These are phyloP conservation scores for Saturnispora dispora DNA, from an alignment of 805 yeast species.

Conservation along the genomic window DNA sequence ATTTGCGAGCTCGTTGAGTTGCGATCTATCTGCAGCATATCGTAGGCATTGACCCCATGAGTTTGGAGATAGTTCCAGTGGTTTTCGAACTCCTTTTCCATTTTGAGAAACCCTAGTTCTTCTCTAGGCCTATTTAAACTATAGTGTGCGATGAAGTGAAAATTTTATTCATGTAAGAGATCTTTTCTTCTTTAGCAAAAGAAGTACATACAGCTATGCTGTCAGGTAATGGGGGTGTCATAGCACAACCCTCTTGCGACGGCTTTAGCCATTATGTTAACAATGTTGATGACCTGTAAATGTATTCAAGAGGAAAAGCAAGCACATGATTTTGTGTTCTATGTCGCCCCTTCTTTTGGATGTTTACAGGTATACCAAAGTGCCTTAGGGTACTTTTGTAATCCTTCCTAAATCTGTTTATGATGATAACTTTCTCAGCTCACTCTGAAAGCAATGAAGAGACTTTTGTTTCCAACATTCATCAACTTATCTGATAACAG, in stretches of 20 bases:
- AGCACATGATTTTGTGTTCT: neutral
- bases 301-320: neutral
- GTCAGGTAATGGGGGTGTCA: no score
- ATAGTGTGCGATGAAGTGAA: neutral
- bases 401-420: slow-evolving; percentile 17
- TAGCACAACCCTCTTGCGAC: no score
- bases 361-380: neutral
- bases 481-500: slow-evolving; percentile 29
- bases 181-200: neutral
- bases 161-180: neutral
- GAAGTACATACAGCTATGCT: neutral
- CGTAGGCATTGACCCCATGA: slow-evolving; percentile 10
- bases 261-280: no score
- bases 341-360: neutral
- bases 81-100: neutral
- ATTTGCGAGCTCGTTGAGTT: slow-evolving; percentile 11
- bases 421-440: slow-evolving; percentile 51
- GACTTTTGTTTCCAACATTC: slow-evolving; percentile 39
- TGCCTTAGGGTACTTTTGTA: neutral
- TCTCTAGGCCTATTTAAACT: neutral
- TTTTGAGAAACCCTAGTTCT: neutral
- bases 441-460: slow-evolving; percentile 51
- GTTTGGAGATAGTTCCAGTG: neutral
- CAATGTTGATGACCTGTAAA: neutral
- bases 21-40: slow-evolving; percentile 8